These are phyloP conservation scores for Botryosphaeria agaves DNA, from an alignment of 2,329 filamentous ascomycete genomes.

Conservation along the genomic window DNA sequence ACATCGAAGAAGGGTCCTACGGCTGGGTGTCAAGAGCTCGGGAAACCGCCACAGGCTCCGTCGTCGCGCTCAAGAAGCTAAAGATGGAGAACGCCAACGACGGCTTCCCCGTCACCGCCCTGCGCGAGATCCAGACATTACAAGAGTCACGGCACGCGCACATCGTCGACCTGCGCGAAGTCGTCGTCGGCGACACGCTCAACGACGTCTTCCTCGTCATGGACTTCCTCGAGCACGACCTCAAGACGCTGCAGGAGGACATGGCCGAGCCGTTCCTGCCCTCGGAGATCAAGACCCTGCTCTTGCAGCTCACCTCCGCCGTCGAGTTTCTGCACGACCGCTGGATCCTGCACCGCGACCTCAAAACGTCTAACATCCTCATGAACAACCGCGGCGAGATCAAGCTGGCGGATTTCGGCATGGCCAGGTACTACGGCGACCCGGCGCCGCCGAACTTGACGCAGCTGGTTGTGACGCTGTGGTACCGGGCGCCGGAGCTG, in stretches of 20 bases:
- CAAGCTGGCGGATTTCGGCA: constrained; percentile 95
- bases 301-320: constrained; percentile 66
- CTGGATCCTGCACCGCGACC: constrained; percentile 79
- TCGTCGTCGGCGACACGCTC: constrained; percentile 56
- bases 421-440: constrained; percentile 78
- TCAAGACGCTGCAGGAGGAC: constrained; percentile 81
- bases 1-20: constrained; percentile 95
- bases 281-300: constrained; percentile 80
- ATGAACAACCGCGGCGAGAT: constrained; percentile 90
- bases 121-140: constrained; percentile 87
- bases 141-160: constrained; percentile 66
- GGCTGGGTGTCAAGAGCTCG: constrained; percentile 80
- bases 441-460: constrained; percentile 62
- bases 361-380: constrained; percentile 86
- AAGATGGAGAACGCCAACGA: constrained; percentile 71
- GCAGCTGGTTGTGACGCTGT: constrained; percentile 86
- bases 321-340: constrained; percentile 72
- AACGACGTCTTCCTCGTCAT: constrained; percentile 78
- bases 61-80: constrained; percentile 85
- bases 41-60: constrained; percentile 52
- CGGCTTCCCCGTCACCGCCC: constrained; percentile 78
- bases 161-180: constrained; percentile 65
- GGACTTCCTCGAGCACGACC: constrained; percentile 93
- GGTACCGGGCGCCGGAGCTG: constrained; percentile 88
- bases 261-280: constrained; percentile 89